Base-by-base conservation (phyloP, 2,329 filamentous ascomycete genomes). In the Aspergillus glaucus region DNA sequence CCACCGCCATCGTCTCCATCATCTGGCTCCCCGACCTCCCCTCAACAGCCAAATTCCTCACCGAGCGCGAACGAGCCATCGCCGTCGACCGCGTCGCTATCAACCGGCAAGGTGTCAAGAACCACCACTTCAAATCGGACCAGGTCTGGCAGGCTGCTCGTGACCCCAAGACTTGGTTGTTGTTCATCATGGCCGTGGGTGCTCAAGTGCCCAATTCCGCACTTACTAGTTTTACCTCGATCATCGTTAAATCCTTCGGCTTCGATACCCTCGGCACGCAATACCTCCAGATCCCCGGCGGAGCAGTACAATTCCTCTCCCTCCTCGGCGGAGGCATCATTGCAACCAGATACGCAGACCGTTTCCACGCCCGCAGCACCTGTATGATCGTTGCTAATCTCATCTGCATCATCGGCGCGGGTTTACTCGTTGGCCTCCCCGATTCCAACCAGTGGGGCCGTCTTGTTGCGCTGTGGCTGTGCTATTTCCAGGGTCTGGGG, bases 271-370 rank as follows among this genome's bases (percentile, higher is more conserved):
- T 79, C 1, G 73, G 75, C 3, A 76, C 76, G 0, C 78, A 80
- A 50, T 80, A 80, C 50, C 74, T 83, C 8, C 78, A 82, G 52
- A 83, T 84, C 47, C 79, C 80, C 0, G 79, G 79, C 14, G 79
- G 79, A 17, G 78, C 75, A 0, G 72, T 82, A 0, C 78, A 82
- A 51, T 80, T 81, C 55, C 55, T 79, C 1, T 74, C 78, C 0
- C 66, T 81, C 0, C 60, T 82, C 6, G 55, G 67, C 2, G 77
- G 77, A 1, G 78, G 78, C 14, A 71, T 69, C 44, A 65, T 82
- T 21, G 78, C 77, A 56, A 77, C 75, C 0, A 69, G 68, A n/a
- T 81, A 52, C 47, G 52, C 58, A n/a, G 55, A 49, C 5, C 56
- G 65, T 55, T 78, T 77, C 3, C 76, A 76, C 55, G 67, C 74